Evolutionary conservation across 2,329 filamentous ascomycete genomes (phyloP), one percentile per base, ranked within the genome.

Genomic region (Clonostachys rosea): DNA sequence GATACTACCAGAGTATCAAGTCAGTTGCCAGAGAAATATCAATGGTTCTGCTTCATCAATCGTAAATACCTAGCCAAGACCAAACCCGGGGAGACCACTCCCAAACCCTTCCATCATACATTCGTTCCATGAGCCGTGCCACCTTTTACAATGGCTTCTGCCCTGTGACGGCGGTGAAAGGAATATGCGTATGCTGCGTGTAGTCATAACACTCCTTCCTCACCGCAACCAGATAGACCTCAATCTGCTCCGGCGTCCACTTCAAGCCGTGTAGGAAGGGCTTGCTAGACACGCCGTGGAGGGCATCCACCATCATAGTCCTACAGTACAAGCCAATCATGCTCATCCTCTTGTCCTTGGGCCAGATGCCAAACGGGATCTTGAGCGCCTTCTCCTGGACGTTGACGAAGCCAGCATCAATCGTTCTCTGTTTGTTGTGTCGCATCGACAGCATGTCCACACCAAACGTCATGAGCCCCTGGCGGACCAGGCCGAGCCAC

Each of bases 361-460:
- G 65, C 76, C 76, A 80, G 0, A 61, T 58, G 14, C 71, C 73
- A 7, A 74, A 65, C 0, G 76, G 75, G 9, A 78, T 60, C 54
- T 75, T 71, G 52, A 67, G 64, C 8, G 62, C 59, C 16, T 59
- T 55, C 30, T 68, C 64, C 5, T 57, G 55, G 5, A 75, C 58
- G 46, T 74, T 66, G 16, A 64, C 56, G 42, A 70, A 75, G 0
- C 72, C 73, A 2, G 67, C 67, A 5, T 58, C 56, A 7, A 45
- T 24, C 4, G 65, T 42, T 14, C 55, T 50, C 10, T 59, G 53
- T 11, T 57, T 55, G 44, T 59, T 56, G 34, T 59, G 57, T 14
- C 57, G 54, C 18, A 63, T 52, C 24, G 59, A 57, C 5, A 57
- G 52, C 47, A 65, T 58, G 34, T 66, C 56, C 42, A 65, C 55